phyloP scores from a whole-genome alignment of 768 basidiomycete species.

The Melanogaster broomeanus region DNA sequence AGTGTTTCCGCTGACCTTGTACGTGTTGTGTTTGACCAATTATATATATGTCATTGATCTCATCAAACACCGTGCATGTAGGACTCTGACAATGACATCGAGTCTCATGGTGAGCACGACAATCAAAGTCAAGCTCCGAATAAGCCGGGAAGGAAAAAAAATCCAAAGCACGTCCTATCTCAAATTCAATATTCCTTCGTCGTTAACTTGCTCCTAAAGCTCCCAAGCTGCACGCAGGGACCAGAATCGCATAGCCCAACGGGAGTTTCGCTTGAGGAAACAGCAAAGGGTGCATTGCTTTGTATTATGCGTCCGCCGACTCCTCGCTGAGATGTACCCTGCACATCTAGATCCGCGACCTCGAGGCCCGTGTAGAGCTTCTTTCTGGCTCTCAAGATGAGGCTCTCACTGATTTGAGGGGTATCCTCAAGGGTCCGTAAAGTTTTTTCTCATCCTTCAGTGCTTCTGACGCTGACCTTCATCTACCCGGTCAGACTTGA shows the following conservation, averaged over 20 bases:
- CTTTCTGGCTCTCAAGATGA: conserved; percentile 92
- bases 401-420: conserved; percentile 78
- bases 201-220: conserved; percentile 39
- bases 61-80: conserved; percentile 23
- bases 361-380: conserved; percentile 94
- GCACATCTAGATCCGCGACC: conserved; percentile 77
- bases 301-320: background rate
- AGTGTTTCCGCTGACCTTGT: conserved; percentile 63
- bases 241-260: conserved; percentile 90
- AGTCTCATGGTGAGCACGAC: conserved; percentile 43
- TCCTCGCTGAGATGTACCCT: conserved; percentile 5
- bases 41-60: conserved; percentile 12
- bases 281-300: conserved; percentile 68
- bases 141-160: conserved; percentile 80
- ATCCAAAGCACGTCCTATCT: conserved; percentile 66
- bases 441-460: background rate
- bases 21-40: conserved; percentile 12
- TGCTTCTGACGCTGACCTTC: conserved; percentile 1
- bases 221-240: conserved; percentile 87
- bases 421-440: conserved; percentile 70
- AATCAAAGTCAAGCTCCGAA: conserved; percentile 20
- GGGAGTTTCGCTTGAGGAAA: conserved; percentile 90
- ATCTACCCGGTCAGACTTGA: conserved; percentile 57
- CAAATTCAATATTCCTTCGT: conserved; percentile 12
- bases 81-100: conserved; percentile 74